Evolutionary conservation across 495 filamentous ascomycete species (phyloP), one percentile per base, ranked within the genome.

Genomic region (Copromyces sp.): DNA sequence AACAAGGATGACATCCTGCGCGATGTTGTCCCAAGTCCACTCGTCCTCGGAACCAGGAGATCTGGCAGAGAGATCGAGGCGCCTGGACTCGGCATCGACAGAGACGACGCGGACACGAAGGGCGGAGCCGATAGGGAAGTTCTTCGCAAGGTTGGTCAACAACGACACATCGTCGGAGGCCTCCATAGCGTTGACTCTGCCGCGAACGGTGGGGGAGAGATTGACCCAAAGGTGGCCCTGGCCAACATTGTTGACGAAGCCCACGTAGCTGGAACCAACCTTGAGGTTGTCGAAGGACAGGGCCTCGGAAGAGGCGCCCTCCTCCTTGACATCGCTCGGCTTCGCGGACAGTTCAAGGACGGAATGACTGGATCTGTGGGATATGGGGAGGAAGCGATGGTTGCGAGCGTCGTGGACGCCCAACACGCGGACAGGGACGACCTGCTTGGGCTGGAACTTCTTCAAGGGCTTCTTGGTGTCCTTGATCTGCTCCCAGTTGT

Each of bases 321-420:
- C 81, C 8, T 86, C 80, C 45, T 85, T 81, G 69, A 92, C 73
- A 78, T 90, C 88, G 75, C 87, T 90, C 39, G 89, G 88, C 79
- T 94, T 97, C 9, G 93, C 88, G n/a, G 94, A 93, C 17, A 98
- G 86, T 78, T 99, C 95, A 71, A 94, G 94, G 6, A 97, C 92
- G 0, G 93, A 88, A 70, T 93, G 94, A 69, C 89, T 89, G 44
- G 87, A 87, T 70, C 93, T 88, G 81, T 98, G 94, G 65, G 90
- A 90, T 77, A 99, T 95, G 29, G 95, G 93, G 45, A 99, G 87
- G 82, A 95, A 99, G 44, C 92, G 90, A 80, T 97, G 92, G 75
- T 93, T 97, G 73, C 90, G 89, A 47, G 93, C 92, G 84, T 98
- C 93, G 77, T 98, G 94, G 39, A 97, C 84, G 70, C 95, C 95